Base-by-base conservation (phyloP, 2,329 filamentous ascomycete species). In the Cordyceps fumosorosea region DNA sequence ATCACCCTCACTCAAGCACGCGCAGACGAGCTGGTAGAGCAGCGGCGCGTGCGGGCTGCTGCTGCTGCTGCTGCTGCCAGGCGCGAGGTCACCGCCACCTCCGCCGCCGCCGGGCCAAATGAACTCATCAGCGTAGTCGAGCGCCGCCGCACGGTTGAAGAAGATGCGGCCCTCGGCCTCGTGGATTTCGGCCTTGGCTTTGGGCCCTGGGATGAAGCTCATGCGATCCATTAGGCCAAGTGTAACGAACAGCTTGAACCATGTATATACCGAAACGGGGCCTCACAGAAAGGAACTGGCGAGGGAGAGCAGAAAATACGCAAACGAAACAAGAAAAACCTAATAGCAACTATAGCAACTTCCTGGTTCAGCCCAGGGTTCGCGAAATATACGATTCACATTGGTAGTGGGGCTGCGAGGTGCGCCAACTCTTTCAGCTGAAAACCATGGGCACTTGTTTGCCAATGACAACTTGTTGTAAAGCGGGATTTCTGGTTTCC, bases 141-240 rank as follows among this genome's bases (percentile, higher is more conserved):
- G 26, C 18, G 58, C 63, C 5, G 60, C 62, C 1, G 55, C 48
- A 22, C 64, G 60, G 22, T 61, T 53, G 57, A 65, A 64, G 55
- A 63, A 64, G 45, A 65, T 60, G 61, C 60, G 62, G 60, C 65
- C 62, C 32, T 61, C 44, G n/a, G 62, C 64, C 10, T 64, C 60
- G 60, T 64, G 60, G n/a, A 66, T 66, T 56, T 65, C 62, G 11
- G 65, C 62, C 45, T 63, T 66, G 56, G 65, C 65, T 24, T 66
- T 57, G 14, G 64, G 58, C 37, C 65, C 65, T 26, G 65, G 65
- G 44, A 66, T 53, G 52, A 64, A 65, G 45, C 34, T 40, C 64
- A 66, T 65, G 22, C 57, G 57, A 24, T 60, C 57, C 57, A 60
- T 60, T 37, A 3, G 34, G 34, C 29, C 11, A 8, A 14, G 22